phyloP scores from a whole-genome alignment of 148 eudicot genomes.

The Rhododendron ferrugineum region DNA sequence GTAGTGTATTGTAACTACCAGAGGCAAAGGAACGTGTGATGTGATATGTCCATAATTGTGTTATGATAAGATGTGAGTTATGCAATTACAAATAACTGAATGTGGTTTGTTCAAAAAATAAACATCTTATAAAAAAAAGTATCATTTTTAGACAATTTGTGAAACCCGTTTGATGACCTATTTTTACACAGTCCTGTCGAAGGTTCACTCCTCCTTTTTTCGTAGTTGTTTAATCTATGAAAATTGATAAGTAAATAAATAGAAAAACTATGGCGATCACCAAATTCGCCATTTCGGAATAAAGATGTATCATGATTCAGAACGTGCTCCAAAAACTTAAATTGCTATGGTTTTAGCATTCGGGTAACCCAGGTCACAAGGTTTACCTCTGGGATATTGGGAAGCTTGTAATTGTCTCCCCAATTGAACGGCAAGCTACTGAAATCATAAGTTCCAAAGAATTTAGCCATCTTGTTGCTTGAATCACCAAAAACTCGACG shows the following conservation, averaged over 20 bases:
- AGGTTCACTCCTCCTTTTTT: background rate
- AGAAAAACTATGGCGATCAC: background rate
- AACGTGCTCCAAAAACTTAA: background rate
- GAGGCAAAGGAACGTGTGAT: background rate
- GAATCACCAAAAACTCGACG: conserved; percentile 84
- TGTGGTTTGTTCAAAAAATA: background rate
- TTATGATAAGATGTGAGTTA: background rate
- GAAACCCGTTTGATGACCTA: background rate
- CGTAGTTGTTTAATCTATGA: background rate
- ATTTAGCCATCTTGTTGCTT: conserved; percentile 47
- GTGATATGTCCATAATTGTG: background rate
- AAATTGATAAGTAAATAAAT: background rate
- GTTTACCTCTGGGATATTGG: conserved; percentile 85
- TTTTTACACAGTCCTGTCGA: background rate
- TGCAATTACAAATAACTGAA: background rate
- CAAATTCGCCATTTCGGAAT: background rate
- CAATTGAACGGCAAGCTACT: conserved; percentile 71
- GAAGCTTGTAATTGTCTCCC: conserved; percentile 70
- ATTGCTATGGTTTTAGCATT: background rate
- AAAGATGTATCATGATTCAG: background rate
- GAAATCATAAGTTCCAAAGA: conserved; percentile 82
- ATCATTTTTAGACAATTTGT: background rate
- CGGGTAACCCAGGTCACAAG: background rate
- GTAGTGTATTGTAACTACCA: background rate
- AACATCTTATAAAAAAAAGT: background rate